Conservation (phyloP, 768 basidiomycete genomes). For the Gloeophyllum trabeum region DNA sequence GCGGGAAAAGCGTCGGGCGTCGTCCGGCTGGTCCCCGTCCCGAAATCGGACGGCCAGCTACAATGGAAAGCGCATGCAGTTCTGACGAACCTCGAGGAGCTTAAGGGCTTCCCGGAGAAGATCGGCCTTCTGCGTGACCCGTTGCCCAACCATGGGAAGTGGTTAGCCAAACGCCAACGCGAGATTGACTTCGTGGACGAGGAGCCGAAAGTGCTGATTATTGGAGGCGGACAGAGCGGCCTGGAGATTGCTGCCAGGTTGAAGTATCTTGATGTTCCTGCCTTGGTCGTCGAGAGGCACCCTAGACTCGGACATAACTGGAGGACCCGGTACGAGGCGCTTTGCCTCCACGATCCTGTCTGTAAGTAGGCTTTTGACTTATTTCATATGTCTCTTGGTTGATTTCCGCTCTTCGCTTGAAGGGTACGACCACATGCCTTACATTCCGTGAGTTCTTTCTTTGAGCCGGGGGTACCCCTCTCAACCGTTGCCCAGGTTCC, state of each 20-base stretch:
- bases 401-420: not conserved
- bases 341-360: slow-evolving; percentile 24
- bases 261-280: slow-evolving; percentile 34
- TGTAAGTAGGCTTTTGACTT: slow-evolving; percentile 10
- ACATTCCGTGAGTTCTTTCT: slow-evolving; percentile 30
- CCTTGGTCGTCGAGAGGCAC: slow-evolving; percentile 54
- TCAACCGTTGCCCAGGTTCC: slow-evolving; percentile 28
- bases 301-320: slow-evolving; percentile 50
- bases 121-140: slow-evolving; percentile 21
- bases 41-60: no score
- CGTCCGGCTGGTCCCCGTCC: slow-evolving; percentile 26
- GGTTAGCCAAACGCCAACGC: slow-evolving; percentile 24
- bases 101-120: slow-evolving; percentile 25
- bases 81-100: slow-evolving; percentile 9
- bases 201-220: slow-evolving; percentile 40
- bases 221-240: slow-evolving; percentile 43
- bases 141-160: slow-evolving; percentile 27
- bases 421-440: slow-evolving; percentile 48
- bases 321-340: slow-evolving; percentile 33
- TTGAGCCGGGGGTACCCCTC: not conserved
- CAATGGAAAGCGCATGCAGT: slow-evolving; percentile 6
- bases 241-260: slow-evolving; percentile 48
- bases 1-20: slow-evolving; percentile 29
- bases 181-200: slow-evolving; percentile 27
- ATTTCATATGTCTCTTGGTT: slow-evolving; percentile 1